These are phyloP conservation scores for Claviceps sorghi DNA, from an alignment of 2,329 filamentous ascomycete genomes.

Conservation along the genomic window DNA sequence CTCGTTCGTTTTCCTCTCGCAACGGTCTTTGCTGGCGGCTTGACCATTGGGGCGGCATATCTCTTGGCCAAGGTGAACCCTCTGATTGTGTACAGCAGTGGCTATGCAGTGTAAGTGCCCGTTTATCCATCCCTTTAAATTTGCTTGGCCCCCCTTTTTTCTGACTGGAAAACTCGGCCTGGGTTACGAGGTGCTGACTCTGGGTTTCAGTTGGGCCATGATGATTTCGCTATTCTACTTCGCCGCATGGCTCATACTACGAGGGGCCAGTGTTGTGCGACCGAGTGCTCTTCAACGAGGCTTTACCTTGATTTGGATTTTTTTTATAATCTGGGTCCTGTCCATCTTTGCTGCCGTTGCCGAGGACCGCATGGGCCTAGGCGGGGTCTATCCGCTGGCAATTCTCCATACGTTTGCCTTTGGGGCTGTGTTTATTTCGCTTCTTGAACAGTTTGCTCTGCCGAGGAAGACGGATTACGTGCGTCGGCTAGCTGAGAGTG, in stretches of 20 bases:
- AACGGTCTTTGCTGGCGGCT: conserved; percentile 48
- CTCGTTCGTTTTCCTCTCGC: conserved; percentile 74
- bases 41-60: conserved; percentile 60
- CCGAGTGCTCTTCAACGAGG: conserved; percentile 76
- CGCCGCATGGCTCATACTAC: conserved; percentile 67
- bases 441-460: conserved; percentile 68
- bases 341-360: conserved; percentile 60
- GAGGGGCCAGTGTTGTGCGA: conserved; percentile 61
- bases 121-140: neutral
- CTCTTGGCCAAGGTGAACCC: conserved; percentile 74
- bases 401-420: conserved; percentile 68
- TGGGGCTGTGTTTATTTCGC: conserved; percentile 56
- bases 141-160: too few relatives aligned
- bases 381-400: conserved; percentile 65
- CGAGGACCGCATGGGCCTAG: conserved; percentile 59
- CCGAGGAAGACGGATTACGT: conserved; percentile 58
- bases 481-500: conserved; percentile 36
- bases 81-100: conserved; percentile 77
- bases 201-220: conserved; percentile 55
- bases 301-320: conserved; percentile 76
- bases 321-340: conserved; percentile 55
- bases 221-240: conserved; percentile 69
- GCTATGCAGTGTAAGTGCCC: conserved; percentile 53
- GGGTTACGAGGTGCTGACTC: conserved; percentile 8
- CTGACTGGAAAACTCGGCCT: neutral